These are phyloP conservation scores for Solanum bulbocastanum DNA, from an alignment of 257 asterid genomes.

Conservation along the genomic window DNA sequence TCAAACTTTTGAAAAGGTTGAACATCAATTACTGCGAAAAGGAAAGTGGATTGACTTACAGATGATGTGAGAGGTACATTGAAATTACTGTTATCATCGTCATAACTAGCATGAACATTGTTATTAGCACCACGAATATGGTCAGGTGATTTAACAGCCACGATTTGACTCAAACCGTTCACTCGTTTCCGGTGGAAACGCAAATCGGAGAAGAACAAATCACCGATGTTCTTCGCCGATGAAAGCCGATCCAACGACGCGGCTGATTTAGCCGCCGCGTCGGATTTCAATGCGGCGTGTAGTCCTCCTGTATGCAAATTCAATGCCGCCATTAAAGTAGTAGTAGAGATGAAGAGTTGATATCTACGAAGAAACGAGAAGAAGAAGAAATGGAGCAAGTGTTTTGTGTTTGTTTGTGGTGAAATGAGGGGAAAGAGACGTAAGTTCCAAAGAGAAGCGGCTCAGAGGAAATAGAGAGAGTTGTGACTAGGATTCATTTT, in stretches of 20 bases:
- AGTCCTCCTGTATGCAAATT: constrained; percentile 36
- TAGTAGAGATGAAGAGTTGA: not conserved
- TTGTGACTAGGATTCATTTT: not conserved
- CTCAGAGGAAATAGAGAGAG: not conserved
- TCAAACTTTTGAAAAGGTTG: not conserved
- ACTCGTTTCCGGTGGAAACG: constrained; percentile 3
- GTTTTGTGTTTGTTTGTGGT: not conserved
- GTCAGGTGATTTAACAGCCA: constrained; percentile 20
- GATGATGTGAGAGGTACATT: constrained; percentile 34
- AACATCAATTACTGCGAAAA: not conserved
- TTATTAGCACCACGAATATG: constrained; percentile 10
- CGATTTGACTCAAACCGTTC: not conserved
- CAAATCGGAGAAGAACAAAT: constrained; percentile 20
- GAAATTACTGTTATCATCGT: constrained; percentile 1
- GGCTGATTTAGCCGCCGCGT: not conserved
- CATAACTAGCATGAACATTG: constrained; percentile 7
- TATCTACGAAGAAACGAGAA: not conserved
- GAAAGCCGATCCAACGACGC: constrained; percentile 27
- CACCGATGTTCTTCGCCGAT: constrained; percentile 25
- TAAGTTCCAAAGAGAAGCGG: not conserved
- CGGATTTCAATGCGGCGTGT: constrained; percentile 18
- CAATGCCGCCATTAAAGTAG: constrained; percentile 32
- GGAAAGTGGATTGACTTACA: constrained; percentile 23
- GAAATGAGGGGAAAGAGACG: constrained; percentile 3
- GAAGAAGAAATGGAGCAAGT: not conserved